A percentile compares a stretch with the other conserved stretches of the same genome.
Evolutionary conservation across 495 filamentous ascomycete genomes (phyloP).

Genomic region (Aspergillus sparsus): DNA sequence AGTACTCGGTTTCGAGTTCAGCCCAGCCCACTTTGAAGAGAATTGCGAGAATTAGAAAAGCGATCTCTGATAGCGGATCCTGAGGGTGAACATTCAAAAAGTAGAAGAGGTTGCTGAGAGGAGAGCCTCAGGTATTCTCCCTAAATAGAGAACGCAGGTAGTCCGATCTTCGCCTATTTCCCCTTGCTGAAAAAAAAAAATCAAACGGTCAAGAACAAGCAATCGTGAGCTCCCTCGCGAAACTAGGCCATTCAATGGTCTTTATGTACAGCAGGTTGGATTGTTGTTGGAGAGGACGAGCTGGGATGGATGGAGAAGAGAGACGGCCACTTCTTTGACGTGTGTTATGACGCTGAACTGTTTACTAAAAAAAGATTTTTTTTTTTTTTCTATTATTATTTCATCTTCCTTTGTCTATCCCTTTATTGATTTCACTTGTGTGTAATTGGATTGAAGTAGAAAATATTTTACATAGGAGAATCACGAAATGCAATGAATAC

Average conservation of each 20-base stretch:
- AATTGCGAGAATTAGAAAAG: constrained; percentile 15
- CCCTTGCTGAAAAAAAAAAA: constrained; percentile 8
- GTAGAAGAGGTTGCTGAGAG: constrained; percentile 33
- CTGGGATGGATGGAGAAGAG: constrained; percentile 26
- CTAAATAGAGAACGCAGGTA: constrained; percentile 33
- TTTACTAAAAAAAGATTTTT: constrained; percentile 30
- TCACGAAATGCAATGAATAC: constrained; percentile 29
- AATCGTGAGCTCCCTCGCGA: constrained; percentile 12
- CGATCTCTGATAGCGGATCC: constrained; percentile 18
- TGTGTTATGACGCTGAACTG: constrained; percentile 43
- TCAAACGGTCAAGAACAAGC: constrained; percentile 7
- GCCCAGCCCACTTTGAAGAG: constrained; percentile 19
- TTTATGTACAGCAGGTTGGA: constrained; percentile 17
- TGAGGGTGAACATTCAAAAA: constrained; percentile 15
- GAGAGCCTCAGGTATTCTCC: constrained; percentile 35
- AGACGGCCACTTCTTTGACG: constrained; percentile 36
- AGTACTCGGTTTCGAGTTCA: constrained; percentile 14
- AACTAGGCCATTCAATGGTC: constrained; percentile 11
- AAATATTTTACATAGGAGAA: constrained; percentile 28
- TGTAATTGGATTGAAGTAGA: constrained; percentile 40
- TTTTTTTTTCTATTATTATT: constrained; percentile 24
- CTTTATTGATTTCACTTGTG: constrained; percentile 22
- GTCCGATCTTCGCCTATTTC: constrained; percentile 22
- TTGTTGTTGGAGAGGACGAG: constrained; percentile 17
- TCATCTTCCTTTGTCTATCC: constrained; percentile 18